Evolutionary conservation across 805 yeast genomes (phyloP).

Genomic region (Kockiozyma suomiensis): DNA sequence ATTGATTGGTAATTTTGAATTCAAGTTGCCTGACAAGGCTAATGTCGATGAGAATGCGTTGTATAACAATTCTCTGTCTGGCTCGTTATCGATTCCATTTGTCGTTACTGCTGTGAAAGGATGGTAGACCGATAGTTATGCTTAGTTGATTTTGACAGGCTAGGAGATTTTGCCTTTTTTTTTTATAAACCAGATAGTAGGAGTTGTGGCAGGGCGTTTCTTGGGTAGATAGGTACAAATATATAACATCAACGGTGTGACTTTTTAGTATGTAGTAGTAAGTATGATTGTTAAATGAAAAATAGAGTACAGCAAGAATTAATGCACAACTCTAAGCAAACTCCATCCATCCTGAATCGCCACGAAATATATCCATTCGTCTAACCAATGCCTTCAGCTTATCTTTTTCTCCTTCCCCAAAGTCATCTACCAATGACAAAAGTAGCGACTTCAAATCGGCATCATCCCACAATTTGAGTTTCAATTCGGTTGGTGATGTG

Average conservation of each 20-base stretch:
- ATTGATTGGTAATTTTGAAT: neutral
- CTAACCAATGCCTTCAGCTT: neutral
- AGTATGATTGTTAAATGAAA: too few species aligned
- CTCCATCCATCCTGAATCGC: constrained; percentile 12
- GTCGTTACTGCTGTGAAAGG: too few species aligned
- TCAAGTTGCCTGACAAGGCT: neutral
- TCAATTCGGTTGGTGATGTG: neutral
- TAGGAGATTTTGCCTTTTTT: too few species aligned
- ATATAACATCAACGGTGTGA: too few species aligned
- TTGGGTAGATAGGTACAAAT: too few species aligned
- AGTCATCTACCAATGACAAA: neutral
- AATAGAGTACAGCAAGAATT: too few species aligned
- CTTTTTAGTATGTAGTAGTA: too few species aligned
- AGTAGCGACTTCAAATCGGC: neutral
- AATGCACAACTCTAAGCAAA: constrained; percentile 14
- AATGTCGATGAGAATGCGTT: neutral
- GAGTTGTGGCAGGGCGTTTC: too few species aligned
- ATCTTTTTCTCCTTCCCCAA: neutral
- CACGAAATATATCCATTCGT: constrained; percentile 8
- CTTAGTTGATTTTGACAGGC: neutral
- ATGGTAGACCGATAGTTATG: too few species aligned
- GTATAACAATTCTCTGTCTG: too few species aligned
- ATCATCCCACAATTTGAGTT: neutral
- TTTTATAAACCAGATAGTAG: too few species aligned
- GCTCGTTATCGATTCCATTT: too few species aligned